phyloP scores from a whole-genome alignment of 208 protist species.

The Porcisia hertigi region DNA sequence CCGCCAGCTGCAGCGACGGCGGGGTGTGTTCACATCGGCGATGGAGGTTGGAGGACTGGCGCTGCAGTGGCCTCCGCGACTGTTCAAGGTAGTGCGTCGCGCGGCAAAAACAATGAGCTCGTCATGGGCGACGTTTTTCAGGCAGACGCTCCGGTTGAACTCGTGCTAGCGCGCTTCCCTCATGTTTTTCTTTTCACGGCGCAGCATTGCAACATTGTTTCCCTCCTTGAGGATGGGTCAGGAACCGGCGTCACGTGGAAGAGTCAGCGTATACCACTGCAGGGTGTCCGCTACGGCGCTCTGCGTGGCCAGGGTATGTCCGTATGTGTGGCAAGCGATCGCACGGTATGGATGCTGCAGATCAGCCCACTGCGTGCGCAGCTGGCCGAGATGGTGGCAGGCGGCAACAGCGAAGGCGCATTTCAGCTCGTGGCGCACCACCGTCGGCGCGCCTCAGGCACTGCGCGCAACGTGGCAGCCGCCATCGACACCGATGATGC shows the following conservation, averaged over 20 bases:
- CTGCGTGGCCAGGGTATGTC: constrained; percentile 43
- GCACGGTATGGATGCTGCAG: constrained; percentile 66
- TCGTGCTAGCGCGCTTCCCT: constrained; percentile 53
- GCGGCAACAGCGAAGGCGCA: constrained; percentile 52
- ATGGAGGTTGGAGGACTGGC: background rate
- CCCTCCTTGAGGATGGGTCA: constrained; percentile 45
- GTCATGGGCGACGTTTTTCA: constrained; percentile 37
- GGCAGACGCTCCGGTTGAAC: constrained; percentile 18
- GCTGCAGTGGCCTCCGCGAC: background rate
- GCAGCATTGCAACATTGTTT: constrained; percentile 68
- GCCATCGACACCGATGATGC: background rate
- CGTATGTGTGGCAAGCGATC: constrained; percentile 52
- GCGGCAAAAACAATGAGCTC: constrained; percentile 18
- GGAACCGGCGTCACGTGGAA: constrained; percentile 9
- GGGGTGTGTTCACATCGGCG: background rate
- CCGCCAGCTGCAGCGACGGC: constrained; percentile 24
- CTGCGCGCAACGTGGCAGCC: background rate
- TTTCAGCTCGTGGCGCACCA: constrained; percentile 67
- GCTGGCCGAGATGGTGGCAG: constrained; percentile 57
- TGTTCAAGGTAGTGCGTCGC: background rate
- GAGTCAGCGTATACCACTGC: constrained; percentile 56
- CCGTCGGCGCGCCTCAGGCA: constrained; percentile 20
- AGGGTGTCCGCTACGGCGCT: constrained; percentile 49
- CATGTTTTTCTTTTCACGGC: constrained; percentile 74
- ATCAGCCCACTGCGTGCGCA: constrained; percentile 59